These are phyloP conservation scores for Pythium grandisporangium DNA, from an alignment of 352 stramenopile genomes.

Conservation along the genomic window DNA sequence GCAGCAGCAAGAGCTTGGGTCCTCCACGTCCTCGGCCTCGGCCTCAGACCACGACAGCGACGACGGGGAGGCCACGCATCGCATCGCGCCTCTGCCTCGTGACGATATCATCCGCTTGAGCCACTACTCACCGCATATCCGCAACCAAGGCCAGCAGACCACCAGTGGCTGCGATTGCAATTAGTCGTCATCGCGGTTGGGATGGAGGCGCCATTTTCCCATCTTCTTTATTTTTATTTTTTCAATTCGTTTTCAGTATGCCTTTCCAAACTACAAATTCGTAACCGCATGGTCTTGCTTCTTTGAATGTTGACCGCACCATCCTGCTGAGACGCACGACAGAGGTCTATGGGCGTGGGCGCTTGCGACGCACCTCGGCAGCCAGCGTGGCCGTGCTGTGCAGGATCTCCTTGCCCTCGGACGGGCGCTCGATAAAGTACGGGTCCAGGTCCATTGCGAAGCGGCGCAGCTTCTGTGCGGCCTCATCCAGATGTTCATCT, in stretches of 20 bases:
- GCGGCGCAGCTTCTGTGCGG: slow-evolving; percentile 70
- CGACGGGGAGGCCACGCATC: neutral
- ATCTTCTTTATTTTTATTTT: neutral
- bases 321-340: too few species aligned
- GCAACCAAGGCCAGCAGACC: too few species aligned
- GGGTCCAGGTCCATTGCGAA: slow-evolving; percentile 76
- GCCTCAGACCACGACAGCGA: slow-evolving; percentile 2
- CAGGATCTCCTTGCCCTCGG: slow-evolving; percentile 78
- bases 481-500: slow-evolving; percentile 82
- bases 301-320: too few species aligned
- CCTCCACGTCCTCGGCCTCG: neutral
- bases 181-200: neutral
- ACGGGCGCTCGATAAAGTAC: slow-evolving; percentile 79
- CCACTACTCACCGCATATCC: slow-evolving; percentile 16
- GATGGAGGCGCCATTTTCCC: neutral
- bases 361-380: slow-evolving; percentile 71
- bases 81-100: too few species aligned
- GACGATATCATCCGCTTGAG: slow-evolving; percentile 38
- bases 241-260: too few species aligned
- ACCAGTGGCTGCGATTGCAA: slow-evolving; percentile 11
- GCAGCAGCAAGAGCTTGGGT: too few species aligned
- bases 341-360: slow-evolving; percentile 31
- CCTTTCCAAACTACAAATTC: too few species aligned
- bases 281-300: too few species aligned
- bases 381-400: slow-evolving; percentile 74